phyloP scores from a whole-genome alignment of 768 basidiomycete species.

The Mycena alexandri region DNA sequence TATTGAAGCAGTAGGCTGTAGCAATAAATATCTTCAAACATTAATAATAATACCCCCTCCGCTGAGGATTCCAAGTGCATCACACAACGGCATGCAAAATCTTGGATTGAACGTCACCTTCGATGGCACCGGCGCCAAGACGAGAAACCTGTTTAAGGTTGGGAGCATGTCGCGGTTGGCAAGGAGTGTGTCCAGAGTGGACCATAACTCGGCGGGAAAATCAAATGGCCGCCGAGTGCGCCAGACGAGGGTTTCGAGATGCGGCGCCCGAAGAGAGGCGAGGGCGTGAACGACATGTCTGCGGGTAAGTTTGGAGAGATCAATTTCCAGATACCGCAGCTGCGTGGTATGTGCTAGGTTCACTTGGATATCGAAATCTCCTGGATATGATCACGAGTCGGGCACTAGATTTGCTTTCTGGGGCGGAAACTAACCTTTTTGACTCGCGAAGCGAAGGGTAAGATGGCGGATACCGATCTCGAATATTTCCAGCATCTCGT shows the following conservation, averaged over 20 bases:
- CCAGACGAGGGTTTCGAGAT: conserved; percentile 29
- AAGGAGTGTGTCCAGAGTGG: conserved; percentile 20
- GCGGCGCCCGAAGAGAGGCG: conserved; percentile 7
- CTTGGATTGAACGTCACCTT: conserved; percentile 21
- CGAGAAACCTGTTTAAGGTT: conserved; percentile 9
- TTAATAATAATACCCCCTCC: neutral
- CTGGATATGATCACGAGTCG: conserved; percentile 5
- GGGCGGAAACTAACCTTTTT: conserved; percentile 9
- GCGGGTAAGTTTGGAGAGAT: conserved; percentile 27
- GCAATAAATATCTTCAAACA: too few relatives aligned
- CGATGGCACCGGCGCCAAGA: conserved; percentile 3
- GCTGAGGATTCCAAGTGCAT: conserved; percentile 20
- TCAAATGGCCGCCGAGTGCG: conserved; percentile 24
- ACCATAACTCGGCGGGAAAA: conserved; percentile 15
- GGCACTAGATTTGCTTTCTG: neutral
- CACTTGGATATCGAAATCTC: conserved; percentile 19
- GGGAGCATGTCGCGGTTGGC: conserved; percentile 13
- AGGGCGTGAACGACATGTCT: conserved; percentile 17
- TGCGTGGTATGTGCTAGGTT: conserved; percentile 21
- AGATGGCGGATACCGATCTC: conserved; percentile 16
- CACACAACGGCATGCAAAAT: conserved; percentile 27
- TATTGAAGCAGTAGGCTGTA: too few relatives aligned
- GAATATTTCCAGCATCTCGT: conserved; percentile 24
- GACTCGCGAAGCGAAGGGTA: conserved; percentile 27
- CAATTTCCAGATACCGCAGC: conserved; percentile 29